Conservation (phyloP, 345 rosid genomes). For the Erodium maritimum region DNA sequence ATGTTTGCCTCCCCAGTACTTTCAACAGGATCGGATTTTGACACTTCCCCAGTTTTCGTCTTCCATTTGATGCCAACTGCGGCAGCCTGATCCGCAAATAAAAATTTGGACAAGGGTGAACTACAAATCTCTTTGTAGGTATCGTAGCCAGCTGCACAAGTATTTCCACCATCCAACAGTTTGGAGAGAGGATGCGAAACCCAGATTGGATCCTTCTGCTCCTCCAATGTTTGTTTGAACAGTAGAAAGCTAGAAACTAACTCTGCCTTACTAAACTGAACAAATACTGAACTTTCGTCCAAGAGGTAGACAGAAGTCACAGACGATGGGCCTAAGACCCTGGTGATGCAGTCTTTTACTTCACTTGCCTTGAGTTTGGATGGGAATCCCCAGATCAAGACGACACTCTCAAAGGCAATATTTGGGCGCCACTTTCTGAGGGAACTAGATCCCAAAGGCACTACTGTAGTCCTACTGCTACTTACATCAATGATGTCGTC, state of each 20-base stretch:
- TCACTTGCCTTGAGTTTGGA: conserved; percentile 42
- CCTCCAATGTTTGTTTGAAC: conserved; percentile 56
- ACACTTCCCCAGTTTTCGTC: conserved; percentile 16
- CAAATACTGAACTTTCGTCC: conserved; percentile 68
- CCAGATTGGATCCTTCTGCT: conserved; percentile 37
- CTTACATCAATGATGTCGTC: conserved; percentile 57
- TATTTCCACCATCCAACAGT: conserved; percentile 64
- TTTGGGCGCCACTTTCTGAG: conserved; percentile 15
- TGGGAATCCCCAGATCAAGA: conserved; percentile 72
- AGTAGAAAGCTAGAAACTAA: conserved; percentile 45
- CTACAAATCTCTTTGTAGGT: conserved; percentile 76
- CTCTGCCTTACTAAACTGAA: conserved; percentile 55
- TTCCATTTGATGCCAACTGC: conserved; percentile 52
- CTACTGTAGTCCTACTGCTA: conserved; percentile 32
- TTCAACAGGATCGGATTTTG: no score
- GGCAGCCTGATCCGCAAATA: conserved; percentile 76
- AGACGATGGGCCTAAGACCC: conserved; percentile 47
- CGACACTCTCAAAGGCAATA: conserved; percentile 39
- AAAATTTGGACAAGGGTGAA: conserved; percentile 45
- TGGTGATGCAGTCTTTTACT: conserved; percentile 60
- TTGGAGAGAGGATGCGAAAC: conserved; percentile 68
- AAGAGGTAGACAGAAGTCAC: conserved; percentile 46
- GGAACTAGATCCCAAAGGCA: conserved; percentile 17
- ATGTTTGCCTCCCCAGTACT: no score
- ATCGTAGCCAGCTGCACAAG: conserved; percentile 64